Base-by-base conservation (phyloP, 176 grass and related monocot species). In the Aegilops tauschii region DNA sequence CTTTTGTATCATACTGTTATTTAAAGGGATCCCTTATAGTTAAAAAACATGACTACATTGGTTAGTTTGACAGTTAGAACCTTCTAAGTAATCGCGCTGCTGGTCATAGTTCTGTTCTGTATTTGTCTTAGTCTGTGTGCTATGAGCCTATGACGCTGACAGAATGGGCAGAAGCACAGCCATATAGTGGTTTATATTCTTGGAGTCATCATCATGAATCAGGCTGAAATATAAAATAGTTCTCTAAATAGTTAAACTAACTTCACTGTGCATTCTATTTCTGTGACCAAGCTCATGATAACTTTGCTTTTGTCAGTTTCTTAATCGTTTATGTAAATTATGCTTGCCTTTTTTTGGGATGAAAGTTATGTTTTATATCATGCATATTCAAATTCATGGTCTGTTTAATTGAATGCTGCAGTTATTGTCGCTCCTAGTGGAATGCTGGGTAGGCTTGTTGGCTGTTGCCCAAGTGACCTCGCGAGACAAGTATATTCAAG, bases 371-470 rank as follows among this genome's bases (percentile, higher is more conserved):
- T 44, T 47, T 80, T 86, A 32, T 50, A 56, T 56, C 27, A 9
- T 84, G 16, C 23, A 83, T 83, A 65, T 52, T 59, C 54, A 59
- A 59, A 59, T 69, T 62, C 56, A 79, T 80, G 76, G 45, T 31
- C 80, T 78, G 69, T 69, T 88, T 80, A 47, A 79, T 89, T 71
- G 49, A 90, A 89, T 40, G 31, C 65, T 94, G 85, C 94, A 98
- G 97, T 96, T 91, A 83, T 98, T 91, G 94, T 98, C 78, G 92
- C 94, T 87, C 97, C 97, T 77, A 96, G 90, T 89, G 97, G 97
- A 62, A 98, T 96, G 94, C 85, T 95, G 42, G 97, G 97, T 77
- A 98, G 93, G 85, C 97, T 98, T 83, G 90, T 93, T 3, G 97
- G 97, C 40, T 98, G 94, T 77, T 98, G 92, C 84, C 97, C 97